Evolutionary conservation across 768 basidiomycete genomes (phyloP).

Genomic region (Agrocybe pediades): DNA sequence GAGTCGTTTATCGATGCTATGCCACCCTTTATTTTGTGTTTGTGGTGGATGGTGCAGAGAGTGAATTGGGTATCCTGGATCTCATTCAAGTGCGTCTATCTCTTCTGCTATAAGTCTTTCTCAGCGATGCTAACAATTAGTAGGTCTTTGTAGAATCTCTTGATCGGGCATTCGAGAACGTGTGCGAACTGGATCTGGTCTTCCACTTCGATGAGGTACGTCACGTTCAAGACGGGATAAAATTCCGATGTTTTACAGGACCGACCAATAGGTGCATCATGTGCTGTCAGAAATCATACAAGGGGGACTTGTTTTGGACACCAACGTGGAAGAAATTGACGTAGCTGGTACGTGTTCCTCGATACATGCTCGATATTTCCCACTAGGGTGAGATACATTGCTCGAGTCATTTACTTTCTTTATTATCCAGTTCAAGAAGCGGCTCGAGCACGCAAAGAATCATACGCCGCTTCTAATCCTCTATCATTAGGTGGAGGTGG

Average conservation of each 20-base stretch:
- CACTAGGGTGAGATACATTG: constrained; percentile 10
- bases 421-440: constrained; percentile 61
- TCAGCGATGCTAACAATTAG: neutral
- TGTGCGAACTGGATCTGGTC: constrained; percentile 96
- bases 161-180: constrained; percentile 96
- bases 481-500: constrained; percentile 72
- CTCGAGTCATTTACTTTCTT: constrained; percentile 7
- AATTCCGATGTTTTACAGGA: neutral
- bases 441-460: constrained; percentile 73
- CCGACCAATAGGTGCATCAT: constrained; percentile 74
- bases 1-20: constrained; percentile 94
- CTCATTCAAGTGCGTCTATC: constrained; percentile 89
- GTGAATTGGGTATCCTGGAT: constrained; percentile 94
- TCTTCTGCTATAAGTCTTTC: neutral
- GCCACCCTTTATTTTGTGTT: constrained; percentile 97
- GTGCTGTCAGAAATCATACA: constrained; percentile 96
- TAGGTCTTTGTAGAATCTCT: constrained; percentile 98
- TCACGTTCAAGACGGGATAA: neutral
- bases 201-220: constrained; percentile 97
- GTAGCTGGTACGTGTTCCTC: constrained; percentile 51
- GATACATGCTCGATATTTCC: constrained; percentile 11
- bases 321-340: constrained; percentile 87
- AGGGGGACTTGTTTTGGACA: constrained; percentile 95
- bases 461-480: constrained; percentile 81
- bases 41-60: constrained; percentile 95